A percentile compares a stretch with the other conserved stretches of the same genome.
phyloP scores from a whole-genome alignment of 2,329 filamentous ascomycete species.

The Niveomyces coronatus region DNA sequence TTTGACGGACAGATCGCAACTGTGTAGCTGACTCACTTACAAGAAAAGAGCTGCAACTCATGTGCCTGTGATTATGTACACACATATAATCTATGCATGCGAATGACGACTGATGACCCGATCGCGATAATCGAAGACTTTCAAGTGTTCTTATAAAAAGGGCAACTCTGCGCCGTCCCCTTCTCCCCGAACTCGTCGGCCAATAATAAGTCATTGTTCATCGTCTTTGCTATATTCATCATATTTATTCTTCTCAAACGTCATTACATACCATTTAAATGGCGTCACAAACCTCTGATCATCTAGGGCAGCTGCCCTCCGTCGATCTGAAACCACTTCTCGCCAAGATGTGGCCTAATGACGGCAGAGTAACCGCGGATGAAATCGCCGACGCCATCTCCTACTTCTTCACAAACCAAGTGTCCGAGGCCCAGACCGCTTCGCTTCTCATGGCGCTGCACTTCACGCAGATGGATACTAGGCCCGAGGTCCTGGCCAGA shows the following conservation, averaged over 20 bases:
- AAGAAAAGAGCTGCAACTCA: no score
- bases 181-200: no score
- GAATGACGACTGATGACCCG: no score
- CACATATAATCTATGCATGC: no score
- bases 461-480: constrained; percentile 77
- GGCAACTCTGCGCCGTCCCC: no score
- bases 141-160: no score
- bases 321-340: constrained; percentile 62
- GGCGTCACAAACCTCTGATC: constrained; percentile 19
- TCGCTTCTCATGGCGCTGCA: constrained; percentile 84
- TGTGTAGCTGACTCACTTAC: no score
- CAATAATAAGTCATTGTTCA: no score
- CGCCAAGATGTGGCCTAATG: constrained; percentile 57
- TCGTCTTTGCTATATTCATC: not conserved
- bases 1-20: no score
- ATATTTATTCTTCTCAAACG: not conserved
- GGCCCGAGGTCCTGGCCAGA: constrained; percentile 75
- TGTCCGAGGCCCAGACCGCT: constrained; percentile 81
- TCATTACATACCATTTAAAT: constrained; percentile 15
- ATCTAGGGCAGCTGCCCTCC: constrained; percentile 21
- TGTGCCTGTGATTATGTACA: no score
- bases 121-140: no score
- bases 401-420: constrained; percentile 79
- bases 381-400: constrained; percentile 88
- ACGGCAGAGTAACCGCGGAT: constrained; percentile 51